phyloP scores from a whole-genome alignment of 345 rosid genomes.

The Linum usitatissimum region DNA sequence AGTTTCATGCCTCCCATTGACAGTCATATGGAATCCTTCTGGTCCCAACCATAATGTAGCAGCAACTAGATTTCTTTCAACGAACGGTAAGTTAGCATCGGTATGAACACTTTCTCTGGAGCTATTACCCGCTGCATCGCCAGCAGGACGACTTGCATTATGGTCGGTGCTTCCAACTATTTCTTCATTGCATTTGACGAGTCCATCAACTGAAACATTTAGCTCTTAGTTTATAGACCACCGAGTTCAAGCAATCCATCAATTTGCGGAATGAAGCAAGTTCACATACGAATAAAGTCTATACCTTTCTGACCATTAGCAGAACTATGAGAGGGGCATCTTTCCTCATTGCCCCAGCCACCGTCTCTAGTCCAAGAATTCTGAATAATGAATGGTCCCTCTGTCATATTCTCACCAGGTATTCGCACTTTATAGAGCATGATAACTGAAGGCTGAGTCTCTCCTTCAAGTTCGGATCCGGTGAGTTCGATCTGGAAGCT shows the following conservation, averaged over 20 bases:
- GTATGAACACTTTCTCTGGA: constrained; percentile 32
- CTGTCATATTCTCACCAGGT: constrained; percentile 53
- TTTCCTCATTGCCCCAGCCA: constrained; percentile 69
- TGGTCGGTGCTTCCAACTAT: constrained; percentile 31
- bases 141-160: constrained; percentile 26
- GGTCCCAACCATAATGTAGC: constrained; percentile 75
- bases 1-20: constrained; percentile 79
- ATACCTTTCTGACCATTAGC: constrained; percentile 41
- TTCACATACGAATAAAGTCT: background rate
- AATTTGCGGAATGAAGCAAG: background rate
- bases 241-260: constrained; percentile 8
- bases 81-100: constrained; percentile 59
- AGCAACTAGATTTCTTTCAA: constrained; percentile 57
- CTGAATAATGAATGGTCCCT: constrained; percentile 51
- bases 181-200: constrained; percentile 67
- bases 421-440: constrained; percentile 54
- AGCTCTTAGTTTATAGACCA: constrained; percentile 12
- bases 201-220: constrained; percentile 56
- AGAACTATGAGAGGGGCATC: constrained; percentile 50
- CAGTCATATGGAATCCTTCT: constrained; percentile 84
- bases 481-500: constrained; percentile 55
- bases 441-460: constrained; percentile 34
- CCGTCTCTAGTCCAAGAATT: constrained; percentile 58
- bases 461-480: constrained; percentile 38
- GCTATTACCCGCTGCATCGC: constrained; percentile 23